These are phyloP conservation scores for Spergularia bocconei DNA, from an alignment of 148 eudicot species.

Conservation along the genomic window DNA sequence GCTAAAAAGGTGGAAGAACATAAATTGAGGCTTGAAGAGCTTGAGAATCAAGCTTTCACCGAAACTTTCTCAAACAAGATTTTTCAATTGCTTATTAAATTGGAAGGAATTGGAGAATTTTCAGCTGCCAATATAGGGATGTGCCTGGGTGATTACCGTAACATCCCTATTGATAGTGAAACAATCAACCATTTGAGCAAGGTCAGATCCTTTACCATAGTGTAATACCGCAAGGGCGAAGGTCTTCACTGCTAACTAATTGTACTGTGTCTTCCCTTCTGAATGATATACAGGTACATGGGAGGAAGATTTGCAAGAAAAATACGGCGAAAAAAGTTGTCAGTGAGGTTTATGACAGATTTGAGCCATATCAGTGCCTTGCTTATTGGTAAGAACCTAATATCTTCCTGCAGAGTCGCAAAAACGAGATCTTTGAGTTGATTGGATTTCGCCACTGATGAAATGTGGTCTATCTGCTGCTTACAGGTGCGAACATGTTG, in stretches of 20 bases:
- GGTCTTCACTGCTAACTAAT: too few relatives aligned
- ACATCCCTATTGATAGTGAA: conserved; percentile 46
- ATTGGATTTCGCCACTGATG: background rate
- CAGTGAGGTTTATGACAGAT: conserved; percentile 33
- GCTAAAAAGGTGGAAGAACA: conserved; percentile 24
- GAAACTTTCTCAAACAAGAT: background rate
- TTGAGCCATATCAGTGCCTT: conserved; percentile 49
- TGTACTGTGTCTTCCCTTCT: background rate
- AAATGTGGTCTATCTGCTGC: background rate
- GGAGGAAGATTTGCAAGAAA: background rate
- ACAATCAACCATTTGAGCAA: conserved; percentile 34
- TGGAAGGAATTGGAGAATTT: conserved; percentile 45
- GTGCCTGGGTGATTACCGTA: conserved; percentile 44
- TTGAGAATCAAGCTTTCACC: conserved; percentile 2
- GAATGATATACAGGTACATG: conserved; percentile 25
- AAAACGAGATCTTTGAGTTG: background rate
- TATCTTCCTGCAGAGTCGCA: background rate
- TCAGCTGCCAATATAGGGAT: conserved; percentile 36
- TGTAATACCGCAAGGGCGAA: background rate
- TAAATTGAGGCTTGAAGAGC: conserved; percentile 6
- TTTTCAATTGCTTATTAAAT: conserved; percentile 11
- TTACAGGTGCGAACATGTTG: conserved; percentile 17
- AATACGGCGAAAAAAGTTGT: background rate
- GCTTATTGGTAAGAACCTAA: conserved; percentile 40
- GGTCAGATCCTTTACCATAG: conserved; percentile 12